Evolutionary conservation across 306 rosid genomes (phyloP).

Genomic region (Casuarina equisetifolia): DNA sequence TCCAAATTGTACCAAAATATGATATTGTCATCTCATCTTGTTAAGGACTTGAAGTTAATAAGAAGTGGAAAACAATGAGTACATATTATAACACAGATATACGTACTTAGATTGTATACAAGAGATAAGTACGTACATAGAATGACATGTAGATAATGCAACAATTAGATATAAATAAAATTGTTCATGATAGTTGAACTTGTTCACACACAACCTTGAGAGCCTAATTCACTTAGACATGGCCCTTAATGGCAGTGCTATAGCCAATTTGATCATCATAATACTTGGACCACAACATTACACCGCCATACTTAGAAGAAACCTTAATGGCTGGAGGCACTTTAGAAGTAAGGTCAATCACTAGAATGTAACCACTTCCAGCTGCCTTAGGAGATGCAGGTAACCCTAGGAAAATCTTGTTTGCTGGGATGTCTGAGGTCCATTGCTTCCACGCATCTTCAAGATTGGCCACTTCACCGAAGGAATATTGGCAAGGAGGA

Average conservation of each 20-base stretch:
- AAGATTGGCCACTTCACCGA: constrained; percentile 37
- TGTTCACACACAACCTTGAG: no score
- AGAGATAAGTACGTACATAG: no score
- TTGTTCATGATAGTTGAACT: no score
- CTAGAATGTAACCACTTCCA: constrained; percentile 56
- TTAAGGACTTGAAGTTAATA: no score
- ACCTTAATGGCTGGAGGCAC: constrained; percentile 55
- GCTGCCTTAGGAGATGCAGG: constrained; percentile 58
- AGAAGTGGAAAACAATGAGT: no score
- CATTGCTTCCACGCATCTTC: constrained; percentile 53
- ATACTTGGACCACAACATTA: constrained; percentile 72
- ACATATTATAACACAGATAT: no score
- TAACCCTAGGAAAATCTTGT: constrained; percentile 49
- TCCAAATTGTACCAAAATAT: no score
- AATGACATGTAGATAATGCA: no score
- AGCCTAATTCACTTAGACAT: no score
- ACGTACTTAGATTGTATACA: no score
- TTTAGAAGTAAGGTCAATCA: constrained; percentile 29
- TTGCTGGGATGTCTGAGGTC: constrained; percentile 39
- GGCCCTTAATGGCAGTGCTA: constrained; percentile 53
- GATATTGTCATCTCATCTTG: no score
- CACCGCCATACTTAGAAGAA: constrained; percentile 63
- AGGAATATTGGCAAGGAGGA: constrained; percentile 48
- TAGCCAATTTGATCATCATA: constrained; percentile 56
- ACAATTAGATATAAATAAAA: no score